These are phyloP conservation scores for Metarhizium sp. DNA, from an alignment of 2,329 filamentous ascomycete species.

Conservation along the genomic window DNA sequence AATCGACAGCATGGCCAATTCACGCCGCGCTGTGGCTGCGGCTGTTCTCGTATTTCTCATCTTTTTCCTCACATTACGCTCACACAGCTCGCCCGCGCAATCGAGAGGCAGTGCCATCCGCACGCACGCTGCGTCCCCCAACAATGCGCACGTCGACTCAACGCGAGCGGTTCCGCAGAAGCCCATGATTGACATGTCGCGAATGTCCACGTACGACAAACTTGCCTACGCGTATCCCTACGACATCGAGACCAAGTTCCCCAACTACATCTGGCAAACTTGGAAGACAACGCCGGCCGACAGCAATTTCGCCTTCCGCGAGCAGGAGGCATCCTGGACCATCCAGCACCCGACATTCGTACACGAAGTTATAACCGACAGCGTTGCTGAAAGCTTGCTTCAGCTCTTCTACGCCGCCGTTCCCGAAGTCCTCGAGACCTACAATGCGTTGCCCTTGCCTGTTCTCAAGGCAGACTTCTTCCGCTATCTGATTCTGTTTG, in stretches of 20 bases:
- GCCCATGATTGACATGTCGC: constrained; percentile 58
- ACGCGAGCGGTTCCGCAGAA: constrained; percentile 23
- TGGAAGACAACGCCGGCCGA: constrained; percentile 84
- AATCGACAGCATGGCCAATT: constrained; percentile 57
- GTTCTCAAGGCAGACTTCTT: constrained; percentile 76
- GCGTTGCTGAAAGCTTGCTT: constrained; percentile 71
- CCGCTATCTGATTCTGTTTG: constrained; percentile 59
- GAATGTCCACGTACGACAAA: constrained; percentile 66
- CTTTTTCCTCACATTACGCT: constrained; percentile 58
- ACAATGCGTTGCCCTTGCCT: constrained; percentile 60
- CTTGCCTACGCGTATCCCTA: constrained; percentile 92
- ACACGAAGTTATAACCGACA: constrained; percentile 94
- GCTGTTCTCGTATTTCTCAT: constrained; percentile 60
- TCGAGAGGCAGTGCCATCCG: background rate
- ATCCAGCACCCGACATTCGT: constrained; percentile 81
- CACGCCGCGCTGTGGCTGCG: constrained; percentile 63
- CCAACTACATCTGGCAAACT: constrained; percentile 98
- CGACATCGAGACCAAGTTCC: constrained; percentile 79
- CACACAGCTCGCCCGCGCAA: constrained; percentile 30
- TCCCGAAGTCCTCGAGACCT: constrained; percentile 71
- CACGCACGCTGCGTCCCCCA: constrained; percentile 12
- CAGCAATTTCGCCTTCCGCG: constrained; percentile 68
- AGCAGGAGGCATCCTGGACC: constrained; percentile 84
- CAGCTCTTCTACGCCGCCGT: constrained; percentile 77
- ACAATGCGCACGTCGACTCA: constrained; percentile 8